Conservation (phyloP, 352 stramenopile species). For the Phytophthora pistaciae region DNA sequence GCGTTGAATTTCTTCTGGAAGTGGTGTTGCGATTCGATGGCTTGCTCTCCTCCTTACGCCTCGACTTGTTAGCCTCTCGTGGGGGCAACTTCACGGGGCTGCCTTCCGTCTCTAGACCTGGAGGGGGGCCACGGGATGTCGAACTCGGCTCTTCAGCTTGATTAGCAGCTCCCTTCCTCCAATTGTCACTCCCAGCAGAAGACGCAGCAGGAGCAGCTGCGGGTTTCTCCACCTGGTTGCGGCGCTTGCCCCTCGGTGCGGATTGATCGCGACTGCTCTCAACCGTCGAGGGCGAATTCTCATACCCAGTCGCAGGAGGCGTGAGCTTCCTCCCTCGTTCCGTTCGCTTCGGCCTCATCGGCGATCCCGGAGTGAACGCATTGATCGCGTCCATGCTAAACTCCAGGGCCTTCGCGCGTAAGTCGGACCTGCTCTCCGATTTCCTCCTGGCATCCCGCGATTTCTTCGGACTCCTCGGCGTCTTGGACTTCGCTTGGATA, state of each 20-base stretch:
- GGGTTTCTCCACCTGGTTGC: conserved; percentile 21
- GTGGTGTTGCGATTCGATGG: conserved; percentile 30
- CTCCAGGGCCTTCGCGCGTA: conserved; percentile 32
- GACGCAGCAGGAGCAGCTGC: conserved; percentile 3
- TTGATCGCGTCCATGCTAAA: conserved; percentile 30
- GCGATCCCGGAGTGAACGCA: conserved; percentile 22
- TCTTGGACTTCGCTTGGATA: conserved; percentile 38
- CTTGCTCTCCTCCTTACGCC: conserved; percentile 32
- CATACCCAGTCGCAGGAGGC: conserved; percentile 2
- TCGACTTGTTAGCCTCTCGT: conserved; percentile 20
- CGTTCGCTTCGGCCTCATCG: conserved; percentile 24
- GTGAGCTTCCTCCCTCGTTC: conserved; percentile 24
- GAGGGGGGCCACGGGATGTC: neutral
- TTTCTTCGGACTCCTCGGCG: conserved; percentile 30
- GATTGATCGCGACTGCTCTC: conserved; percentile 24
- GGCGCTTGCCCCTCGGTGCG: conserved; percentile 27
- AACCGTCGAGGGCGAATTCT: conserved; percentile 13
- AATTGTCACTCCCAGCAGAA: conserved; percentile 20
- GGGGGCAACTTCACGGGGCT: conserved; percentile 18
- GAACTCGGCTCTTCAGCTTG: conserved; percentile 20
- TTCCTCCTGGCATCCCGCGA: conserved; percentile 28
- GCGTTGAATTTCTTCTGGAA: conserved; percentile 28
- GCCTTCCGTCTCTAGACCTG: conserved; percentile 25
- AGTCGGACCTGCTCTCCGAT: conserved; percentile 25
- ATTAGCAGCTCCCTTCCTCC: conserved; percentile 9